Base-by-base conservation (phyloP, 495 filamentous ascomycete species). In the Aspergillus leporis region DNA sequence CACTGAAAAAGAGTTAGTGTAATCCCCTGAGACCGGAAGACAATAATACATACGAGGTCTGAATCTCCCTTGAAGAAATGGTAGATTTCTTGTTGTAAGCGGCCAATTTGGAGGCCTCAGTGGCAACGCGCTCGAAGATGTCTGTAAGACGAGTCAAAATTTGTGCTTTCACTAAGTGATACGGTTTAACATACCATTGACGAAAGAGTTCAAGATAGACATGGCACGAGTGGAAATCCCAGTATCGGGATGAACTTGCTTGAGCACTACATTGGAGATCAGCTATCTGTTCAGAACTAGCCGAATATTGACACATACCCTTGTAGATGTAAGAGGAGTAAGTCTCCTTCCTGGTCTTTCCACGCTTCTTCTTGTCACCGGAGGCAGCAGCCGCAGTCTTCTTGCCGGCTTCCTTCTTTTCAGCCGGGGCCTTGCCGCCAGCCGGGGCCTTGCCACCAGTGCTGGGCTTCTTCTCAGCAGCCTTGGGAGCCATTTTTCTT, bases 11-110 rank as follows among this genome's bases (percentile, higher is more conserved):
- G 48, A 62, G 63, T 68, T 66, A 64, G 65, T 50, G 5, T 13
- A 34, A 6, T 0, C 21, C 18, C 22, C 36, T 23, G 30, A 28
- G 2, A 14, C 28, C 6, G 25, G 25, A 21, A 52, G 50, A 14
- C 34, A 14, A 22, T n/a, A 16, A 3, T 6, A 81, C 85, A 61
- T 78, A 87, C 80, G 94, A 98, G 66, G 94, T 98, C 86, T 98
- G 94, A 74, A 98, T 98, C 81, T 98, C 94, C 74, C 94, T 89
- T 62, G 93, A 97, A 23, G 94, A 98, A 82, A 98, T 98, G 78
- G 94, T 98, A 47, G 93, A 97, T 85, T 98, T 98, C 90, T 98
- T 98, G 88, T 98, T 98, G 85, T 98, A 98, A 54, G 94, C 95
- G 66, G 94, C 94, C 49, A 98, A 87, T 88, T 98, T 98, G 73